These are phyloP conservation scores for Hypsizygus marmoreus DNA, from an alignment of 768 basidiomycete genomes.

Conservation along the genomic window DNA sequence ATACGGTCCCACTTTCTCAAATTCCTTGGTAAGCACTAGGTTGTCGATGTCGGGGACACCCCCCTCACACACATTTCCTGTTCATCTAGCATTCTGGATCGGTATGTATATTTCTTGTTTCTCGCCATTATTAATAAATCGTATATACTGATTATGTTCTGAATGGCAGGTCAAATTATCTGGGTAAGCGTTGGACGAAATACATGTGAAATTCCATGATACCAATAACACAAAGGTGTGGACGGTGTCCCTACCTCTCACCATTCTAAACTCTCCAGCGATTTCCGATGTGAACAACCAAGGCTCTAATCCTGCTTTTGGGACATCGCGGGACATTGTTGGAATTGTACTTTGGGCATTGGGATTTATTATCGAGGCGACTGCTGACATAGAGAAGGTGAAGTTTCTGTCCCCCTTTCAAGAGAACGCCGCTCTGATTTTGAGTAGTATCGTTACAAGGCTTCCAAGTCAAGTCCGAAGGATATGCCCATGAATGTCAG, in stretches of 20 bases:
- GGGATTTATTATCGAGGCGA: slow-evolving; percentile 57
- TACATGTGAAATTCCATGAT: not conserved
- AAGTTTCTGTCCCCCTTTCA: not conserved
- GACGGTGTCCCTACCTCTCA: slow-evolving; percentile 64
- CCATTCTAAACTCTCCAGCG: slow-evolving; percentile 68
- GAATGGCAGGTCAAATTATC: slow-evolving; percentile 50
- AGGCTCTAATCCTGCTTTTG: slow-evolving; percentile 58
- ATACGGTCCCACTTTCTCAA: slow-evolving; percentile 67
- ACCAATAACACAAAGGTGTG: slow-evolving; percentile 42
- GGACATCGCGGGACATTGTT: slow-evolving; percentile 62
- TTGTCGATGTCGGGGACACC: no score
- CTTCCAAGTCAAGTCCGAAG: slow-evolving; percentile 46
- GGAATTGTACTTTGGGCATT: slow-evolving; percentile 63
- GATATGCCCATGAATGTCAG: slow-evolving; percentile 49
- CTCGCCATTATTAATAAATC: no score
- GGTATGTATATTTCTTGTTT: not conserved
- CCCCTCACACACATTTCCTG: no score
- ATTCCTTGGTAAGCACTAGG: slow-evolving; percentile 53
- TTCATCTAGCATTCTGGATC: slow-evolving; percentile 10
- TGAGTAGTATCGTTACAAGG: slow-evolving; percentile 52
- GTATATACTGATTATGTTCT: not conserved
- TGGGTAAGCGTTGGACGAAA: slow-evolving; percentile 45
- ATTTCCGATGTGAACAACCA: slow-evolving; percentile 47
- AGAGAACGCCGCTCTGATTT: slow-evolving; percentile 6
- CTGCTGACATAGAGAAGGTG: slow-evolving; percentile 63